Evolutionary conservation across 2,329 filamentous ascomycete species (phyloP).

Genomic region (Ceratocystis eucalypticola): DNA sequence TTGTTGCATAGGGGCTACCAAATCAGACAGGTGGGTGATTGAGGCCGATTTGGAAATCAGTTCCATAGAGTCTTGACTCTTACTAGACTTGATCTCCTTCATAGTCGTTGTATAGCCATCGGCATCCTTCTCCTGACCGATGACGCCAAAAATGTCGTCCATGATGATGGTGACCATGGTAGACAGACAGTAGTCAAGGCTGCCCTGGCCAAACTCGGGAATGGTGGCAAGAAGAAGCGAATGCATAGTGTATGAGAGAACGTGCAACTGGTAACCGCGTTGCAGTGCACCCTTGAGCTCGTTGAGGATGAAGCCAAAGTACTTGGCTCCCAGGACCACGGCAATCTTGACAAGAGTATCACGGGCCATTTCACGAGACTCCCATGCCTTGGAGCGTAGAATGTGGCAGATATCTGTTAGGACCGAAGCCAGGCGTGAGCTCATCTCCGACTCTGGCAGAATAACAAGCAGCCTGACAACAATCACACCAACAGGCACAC

Average conservation of each 20-base stretch:
- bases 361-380: slow-evolving; percentile 79
- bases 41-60: slow-evolving; percentile 74
- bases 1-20: slow-evolving; percentile 65
- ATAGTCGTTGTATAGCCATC: slow-evolving; percentile 90
- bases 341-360: slow-evolving; percentile 79
- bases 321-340: slow-evolving; percentile 62
- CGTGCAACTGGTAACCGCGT: slow-evolving; percentile 83
- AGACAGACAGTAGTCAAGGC: slow-evolving; percentile 74
- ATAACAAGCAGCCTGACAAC: slow-evolving; percentile 76
- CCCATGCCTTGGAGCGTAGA: slow-evolving; percentile 73
- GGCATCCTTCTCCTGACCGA: slow-evolving; percentile 91
- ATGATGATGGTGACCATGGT: slow-evolving; percentile 74
- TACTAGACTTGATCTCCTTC: slow-evolving; percentile 96
- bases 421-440: slow-evolving; percentile 63
- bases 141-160: slow-evolving; percentile 91
- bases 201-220: slow-evolving; percentile 62
- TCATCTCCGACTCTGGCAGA: slow-evolving; percentile 59
- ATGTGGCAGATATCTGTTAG: slow-evolving; percentile 90
- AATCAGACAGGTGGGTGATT: slow-evolving; percentile 55
- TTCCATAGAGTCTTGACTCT: slow-evolving; percentile 96
- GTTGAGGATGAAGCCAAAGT: slow-evolving; percentile 85
- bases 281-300: slow-evolving; percentile 73
- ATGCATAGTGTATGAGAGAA: slow-evolving; percentile 89
- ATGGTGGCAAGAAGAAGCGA: slow-evolving; percentile 68
- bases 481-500: slow-evolving; percentile 79